These are phyloP conservation scores for Starmerella powellii DNA, from an alignment of 805 yeast species.

Conservation along the genomic window DNA sequence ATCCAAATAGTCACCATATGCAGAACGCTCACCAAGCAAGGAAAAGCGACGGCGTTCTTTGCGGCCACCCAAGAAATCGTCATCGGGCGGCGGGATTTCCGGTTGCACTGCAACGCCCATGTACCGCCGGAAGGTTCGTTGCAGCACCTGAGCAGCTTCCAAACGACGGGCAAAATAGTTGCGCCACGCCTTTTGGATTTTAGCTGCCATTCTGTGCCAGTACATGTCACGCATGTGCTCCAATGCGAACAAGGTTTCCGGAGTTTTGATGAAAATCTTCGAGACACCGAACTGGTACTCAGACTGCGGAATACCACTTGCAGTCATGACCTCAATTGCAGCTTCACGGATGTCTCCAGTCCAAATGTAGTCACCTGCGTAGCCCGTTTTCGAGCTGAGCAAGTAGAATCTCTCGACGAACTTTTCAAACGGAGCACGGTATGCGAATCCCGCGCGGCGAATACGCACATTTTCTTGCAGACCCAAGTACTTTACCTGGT, in stretches of 20 bases:
- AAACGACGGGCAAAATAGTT: slow-evolving; percentile 65
- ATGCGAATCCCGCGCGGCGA: slow-evolving; percentile 97
- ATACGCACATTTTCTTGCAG: slow-evolving; percentile 93
- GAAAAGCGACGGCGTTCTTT: slow-evolving; percentile 88
- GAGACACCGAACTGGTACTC: slow-evolving; percentile 89
- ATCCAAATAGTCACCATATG: slow-evolving; percentile 85
- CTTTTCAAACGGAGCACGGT: slow-evolving; percentile 90
- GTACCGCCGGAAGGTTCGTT: slow-evolving; percentile 70
- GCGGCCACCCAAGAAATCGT: slow-evolving; percentile 41
- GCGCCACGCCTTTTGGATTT: slow-evolving; percentile 96
- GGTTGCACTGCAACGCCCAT: slow-evolving; percentile 79
- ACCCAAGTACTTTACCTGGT: slow-evolving; percentile 91
- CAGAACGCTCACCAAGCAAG: slow-evolving; percentile 74
- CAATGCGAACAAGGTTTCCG: slow-evolving; percentile 88
- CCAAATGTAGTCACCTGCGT: slow-evolving; percentile 73
- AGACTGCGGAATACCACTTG: slow-evolving; percentile 55
- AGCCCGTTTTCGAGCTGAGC: slow-evolving; percentile 77
- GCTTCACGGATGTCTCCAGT: slow-evolving; percentile 48
- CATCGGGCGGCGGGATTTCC: slow-evolving; percentile 32
- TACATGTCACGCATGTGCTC: slow-evolving; percentile 94
- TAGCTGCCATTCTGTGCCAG: slow-evolving; percentile 97
- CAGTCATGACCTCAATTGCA: slow-evolving; percentile 40
- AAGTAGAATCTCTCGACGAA: slow-evolving; percentile 89
- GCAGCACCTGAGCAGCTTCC: slow-evolving; percentile 71
- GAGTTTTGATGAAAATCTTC: slow-evolving; percentile 89